Percentiles rank a stretch among this genome's conserved stretches.
Conservation (phyloP, 148 eudicot genomes). For the Vaccinium vitisidaea region DNA sequence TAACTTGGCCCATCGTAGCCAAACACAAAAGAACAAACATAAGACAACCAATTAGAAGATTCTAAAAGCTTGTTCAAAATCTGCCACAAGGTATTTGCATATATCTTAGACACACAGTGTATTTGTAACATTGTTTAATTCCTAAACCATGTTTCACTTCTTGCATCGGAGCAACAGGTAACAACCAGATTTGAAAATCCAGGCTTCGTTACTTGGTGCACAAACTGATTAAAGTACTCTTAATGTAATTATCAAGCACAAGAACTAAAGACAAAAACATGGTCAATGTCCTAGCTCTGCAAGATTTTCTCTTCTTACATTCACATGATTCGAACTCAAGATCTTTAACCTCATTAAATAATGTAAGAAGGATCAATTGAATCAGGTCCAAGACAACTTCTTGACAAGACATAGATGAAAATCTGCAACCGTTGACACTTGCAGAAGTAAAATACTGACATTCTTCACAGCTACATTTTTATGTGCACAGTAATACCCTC, state of each 20-base stretch:
- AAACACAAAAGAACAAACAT: too few relatives aligned
- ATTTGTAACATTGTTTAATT: neutral
- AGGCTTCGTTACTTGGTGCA: neutral
- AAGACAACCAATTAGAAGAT: too few relatives aligned
- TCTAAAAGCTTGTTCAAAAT: too few relatives aligned
- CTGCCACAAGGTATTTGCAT: too few relatives aligned
- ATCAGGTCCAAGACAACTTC: neutral
- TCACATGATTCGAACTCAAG: neutral
- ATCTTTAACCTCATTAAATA: neutral
- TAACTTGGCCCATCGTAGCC: too few relatives aligned
- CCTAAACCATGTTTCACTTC: neutral
- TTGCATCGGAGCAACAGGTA: neutral
- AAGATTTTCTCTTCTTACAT: neutral
- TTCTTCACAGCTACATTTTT: neutral
- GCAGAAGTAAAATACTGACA: neutral
- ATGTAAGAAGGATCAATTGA: neutral
- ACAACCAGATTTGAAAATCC: neutral
- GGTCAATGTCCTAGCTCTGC: neutral
- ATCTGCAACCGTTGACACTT: neutral
- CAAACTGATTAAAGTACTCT: neutral
- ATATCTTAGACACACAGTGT: neutral
- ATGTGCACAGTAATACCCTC: neutral
- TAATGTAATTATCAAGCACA: neutral
- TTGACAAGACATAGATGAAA: neutral
- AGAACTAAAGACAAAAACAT: neutral